Percentiles rank a stretch among this genome's conserved stretches.
These are phyloP conservation scores for Adansonia grandidieri DNA, from an alignment of 441 rosid species.

Conservation along the genomic window DNA sequence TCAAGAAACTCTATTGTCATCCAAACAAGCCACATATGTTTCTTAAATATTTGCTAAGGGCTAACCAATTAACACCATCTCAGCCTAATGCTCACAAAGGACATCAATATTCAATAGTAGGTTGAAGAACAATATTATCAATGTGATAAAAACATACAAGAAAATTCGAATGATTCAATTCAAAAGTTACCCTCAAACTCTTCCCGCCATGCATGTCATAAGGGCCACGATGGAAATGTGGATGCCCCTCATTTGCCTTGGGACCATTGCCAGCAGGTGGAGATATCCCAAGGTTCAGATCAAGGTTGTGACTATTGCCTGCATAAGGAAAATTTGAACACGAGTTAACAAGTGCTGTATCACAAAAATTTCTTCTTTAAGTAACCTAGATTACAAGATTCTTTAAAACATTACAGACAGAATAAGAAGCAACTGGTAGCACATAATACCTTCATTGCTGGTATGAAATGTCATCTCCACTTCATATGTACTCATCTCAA, in stretches of 20 bases:
- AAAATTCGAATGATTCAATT: neutral
- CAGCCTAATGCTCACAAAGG: neutral
- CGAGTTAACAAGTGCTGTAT: neutral
- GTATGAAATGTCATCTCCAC: slow-evolving; percentile 58
- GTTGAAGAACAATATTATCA: neutral
- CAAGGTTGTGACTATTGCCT: slow-evolving; percentile 62
- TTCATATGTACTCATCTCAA: slow-evolving; percentile 67
- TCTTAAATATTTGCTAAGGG: neutral
- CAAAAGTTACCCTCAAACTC: slow-evolving; percentile 53
- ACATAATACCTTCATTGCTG: slow-evolving; percentile 54
- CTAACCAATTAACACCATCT: neutral
- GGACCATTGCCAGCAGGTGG: slow-evolving; percentile 43
- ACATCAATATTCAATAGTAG: neutral
- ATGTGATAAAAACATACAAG: slow-evolving; percentile 9
- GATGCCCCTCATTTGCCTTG: slow-evolving; percentile 50
- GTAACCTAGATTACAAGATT: neutral
- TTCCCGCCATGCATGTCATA: slow-evolving; percentile 41
- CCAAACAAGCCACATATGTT: neutral
- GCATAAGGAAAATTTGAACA: slow-evolving; percentile 26
- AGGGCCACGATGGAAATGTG: slow-evolving; percentile 44
- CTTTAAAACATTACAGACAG: neutral
- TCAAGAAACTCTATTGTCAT: neutral
- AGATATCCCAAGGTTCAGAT: slow-evolving; percentile 79
- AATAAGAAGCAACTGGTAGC: slow-evolving; percentile 11
- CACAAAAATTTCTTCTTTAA: neutral